Percentiles rank a stretch among this genome's conserved stretches.
These are phyloP conservation scores for Hypoxylon trugodes DNA, from an alignment of 495 filamentous ascomycete species.

Conservation along the genomic window DNA sequence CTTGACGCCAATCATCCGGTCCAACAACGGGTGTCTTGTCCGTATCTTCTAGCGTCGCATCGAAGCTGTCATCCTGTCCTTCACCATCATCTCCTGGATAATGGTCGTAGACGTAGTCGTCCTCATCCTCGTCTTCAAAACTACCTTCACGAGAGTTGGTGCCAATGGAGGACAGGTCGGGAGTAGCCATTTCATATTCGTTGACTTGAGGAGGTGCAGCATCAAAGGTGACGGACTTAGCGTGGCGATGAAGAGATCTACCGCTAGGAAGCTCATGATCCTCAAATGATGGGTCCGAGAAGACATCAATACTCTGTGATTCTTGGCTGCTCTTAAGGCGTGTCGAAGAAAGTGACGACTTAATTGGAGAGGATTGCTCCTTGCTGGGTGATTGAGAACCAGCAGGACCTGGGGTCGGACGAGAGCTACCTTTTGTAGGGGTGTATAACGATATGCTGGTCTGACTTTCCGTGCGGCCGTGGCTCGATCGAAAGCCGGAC, in stretches of 20 bases:
- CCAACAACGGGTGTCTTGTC: constrained; percentile 97
- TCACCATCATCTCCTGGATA: constrained; percentile 73
- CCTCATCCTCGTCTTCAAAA: constrained; percentile 80
- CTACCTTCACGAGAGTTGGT: constrained; percentile 89
- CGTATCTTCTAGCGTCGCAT: constrained; percentile 91
- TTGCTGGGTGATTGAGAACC: constrained; percentile 71
- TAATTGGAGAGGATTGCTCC: constrained; percentile 78
- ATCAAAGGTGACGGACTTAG: constrained; percentile 97
- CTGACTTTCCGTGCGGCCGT: constrained; percentile 58
- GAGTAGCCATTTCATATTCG: constrained; percentile 97
- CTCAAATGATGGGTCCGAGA: constrained; percentile 66
- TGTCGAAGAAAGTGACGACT: constrained; percentile 80
- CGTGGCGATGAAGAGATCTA: constrained; percentile 74
- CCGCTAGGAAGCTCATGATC: constrained; percentile 64
- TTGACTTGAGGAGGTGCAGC: constrained; percentile 91
- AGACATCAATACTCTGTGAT: constrained; percentile 73
- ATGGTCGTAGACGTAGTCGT: constrained; percentile 59
- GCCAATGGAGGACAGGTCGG: constrained; percentile 87
- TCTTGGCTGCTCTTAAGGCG: constrained; percentile 79
- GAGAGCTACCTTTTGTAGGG: constrained; percentile 45
- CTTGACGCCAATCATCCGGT: constrained; percentile 93
- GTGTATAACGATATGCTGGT: constrained; percentile 56
- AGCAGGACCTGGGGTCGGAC: constrained; percentile 31
- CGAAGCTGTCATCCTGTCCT: constrained; percentile 88
- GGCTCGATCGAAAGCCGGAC: constrained; percentile 56